Conservation (phyloP, 176 grass and related monocot genomes). For the Tillandsia fasciculata region DNA sequence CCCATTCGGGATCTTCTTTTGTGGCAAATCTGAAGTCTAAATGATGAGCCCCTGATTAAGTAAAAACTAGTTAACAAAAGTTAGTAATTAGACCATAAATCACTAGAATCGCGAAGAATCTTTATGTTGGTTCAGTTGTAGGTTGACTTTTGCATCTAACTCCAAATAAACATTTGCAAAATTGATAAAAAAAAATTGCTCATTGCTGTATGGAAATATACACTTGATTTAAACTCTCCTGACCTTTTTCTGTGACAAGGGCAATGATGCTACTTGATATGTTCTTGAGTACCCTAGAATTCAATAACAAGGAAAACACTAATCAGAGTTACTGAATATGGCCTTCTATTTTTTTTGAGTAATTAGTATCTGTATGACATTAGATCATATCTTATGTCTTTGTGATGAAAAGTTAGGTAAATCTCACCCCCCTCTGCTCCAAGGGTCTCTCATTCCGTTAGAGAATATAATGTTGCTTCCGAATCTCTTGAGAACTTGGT, state of each 20-base stretch:
- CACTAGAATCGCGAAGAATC: not conserved
- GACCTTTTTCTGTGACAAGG: conserved; percentile 78
- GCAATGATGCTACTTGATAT: conserved; percentile 84
- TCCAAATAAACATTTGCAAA: not conserved
- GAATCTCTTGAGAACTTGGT: conserved; percentile 66
- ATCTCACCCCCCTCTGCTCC: conserved; percentile 82
- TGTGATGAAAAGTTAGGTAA: not conserved
- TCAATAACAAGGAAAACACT: not conserved
- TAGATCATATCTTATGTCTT: conserved; percentile 9
- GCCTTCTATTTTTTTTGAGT: not conserved
- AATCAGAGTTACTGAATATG: conserved; percentile 4
- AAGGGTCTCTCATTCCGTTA: conserved; percentile 90
- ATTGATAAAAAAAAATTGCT: conserved; percentile 7
- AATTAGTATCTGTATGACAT: not conserved
- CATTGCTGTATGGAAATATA: not conserved
- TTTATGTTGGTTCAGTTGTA: not conserved
- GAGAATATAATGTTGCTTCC: conserved; percentile 98
- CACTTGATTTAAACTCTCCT: conserved; percentile 5
- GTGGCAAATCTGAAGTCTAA: conserved; percentile 64
- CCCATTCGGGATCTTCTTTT: conserved; percentile 75
- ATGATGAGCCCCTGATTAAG: conserved; percentile 71
- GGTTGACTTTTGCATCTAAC: not conserved
- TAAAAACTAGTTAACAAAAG: not conserved
- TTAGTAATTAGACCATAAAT: not conserved
- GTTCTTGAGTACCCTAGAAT: conserved; percentile 79